Percentiles rank a stretch among this genome's conserved stretches.
Conservation (phyloP, 2,329 filamentous ascomycete species). For the Colletotrichum nymphaeae region DNA sequence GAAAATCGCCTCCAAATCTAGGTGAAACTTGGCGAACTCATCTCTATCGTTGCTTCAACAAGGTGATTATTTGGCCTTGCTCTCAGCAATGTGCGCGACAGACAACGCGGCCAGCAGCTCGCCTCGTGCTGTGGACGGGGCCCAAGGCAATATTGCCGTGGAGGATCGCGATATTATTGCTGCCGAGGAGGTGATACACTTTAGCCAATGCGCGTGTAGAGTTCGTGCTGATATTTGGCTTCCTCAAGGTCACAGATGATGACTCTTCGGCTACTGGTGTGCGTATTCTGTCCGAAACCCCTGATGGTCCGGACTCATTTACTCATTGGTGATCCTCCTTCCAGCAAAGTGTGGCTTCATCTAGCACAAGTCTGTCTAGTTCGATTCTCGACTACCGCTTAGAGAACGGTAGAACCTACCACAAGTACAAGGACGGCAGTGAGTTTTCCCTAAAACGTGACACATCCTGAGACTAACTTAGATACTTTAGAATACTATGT, state of each 20-base stretch:
- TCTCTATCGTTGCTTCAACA: not conserved
- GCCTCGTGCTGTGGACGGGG: not conserved
- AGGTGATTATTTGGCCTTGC: too few relatives aligned
- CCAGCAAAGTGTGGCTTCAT: slow-evolving; percentile 12
- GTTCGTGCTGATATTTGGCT: too few relatives aligned
- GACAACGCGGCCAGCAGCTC: not conserved
- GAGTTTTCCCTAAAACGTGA: not conserved
- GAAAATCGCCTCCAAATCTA: too few relatives aligned
- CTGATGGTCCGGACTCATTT: not conserved
- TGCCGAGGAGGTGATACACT: not conserved
- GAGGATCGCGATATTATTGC: not conserved
- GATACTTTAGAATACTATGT: slow-evolving; percentile 10
- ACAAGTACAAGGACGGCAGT: slow-evolving; percentile 36
- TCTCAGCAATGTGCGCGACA: too few relatives aligned
- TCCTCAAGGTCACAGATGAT: not conserved
- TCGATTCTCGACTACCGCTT: slow-evolving; percentile 39
- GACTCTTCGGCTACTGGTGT: not conserved
- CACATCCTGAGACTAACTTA: too few relatives aligned
- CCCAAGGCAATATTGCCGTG: not conserved
- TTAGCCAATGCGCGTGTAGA: too few relatives aligned
- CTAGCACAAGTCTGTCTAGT: slow-evolving; percentile 44
- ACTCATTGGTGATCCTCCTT: not conserved
- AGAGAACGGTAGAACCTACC: slow-evolving; percentile 14
- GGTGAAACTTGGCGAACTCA: too few relatives aligned
- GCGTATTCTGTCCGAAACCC: not conserved